Conservation (phyloP, 148 eudicot genomes). For the Vaccinium darrowii region DNA sequence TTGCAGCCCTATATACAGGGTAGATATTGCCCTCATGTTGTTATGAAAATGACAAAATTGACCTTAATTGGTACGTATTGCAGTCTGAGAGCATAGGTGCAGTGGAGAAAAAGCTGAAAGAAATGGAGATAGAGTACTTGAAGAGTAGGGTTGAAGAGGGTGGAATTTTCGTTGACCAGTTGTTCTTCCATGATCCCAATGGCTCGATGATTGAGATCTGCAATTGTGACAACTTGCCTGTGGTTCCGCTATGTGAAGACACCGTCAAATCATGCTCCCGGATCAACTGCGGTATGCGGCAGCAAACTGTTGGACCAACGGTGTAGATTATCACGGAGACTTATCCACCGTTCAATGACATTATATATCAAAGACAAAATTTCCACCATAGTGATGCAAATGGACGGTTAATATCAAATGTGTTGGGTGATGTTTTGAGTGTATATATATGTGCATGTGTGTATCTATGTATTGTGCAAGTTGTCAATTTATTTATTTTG, state of each 20-base stretch:
- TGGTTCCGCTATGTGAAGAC: conserved; percentile 28
- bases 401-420: not conserved
- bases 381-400: not conserved
- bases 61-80: no score
- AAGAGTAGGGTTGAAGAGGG: conserved; percentile 39
- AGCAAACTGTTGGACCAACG: not conserved
- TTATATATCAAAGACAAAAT: not conserved
- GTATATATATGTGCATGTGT: no score
- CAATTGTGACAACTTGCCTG: conserved; percentile 43
- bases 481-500: no score
- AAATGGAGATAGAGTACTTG: conserved; percentile 36
- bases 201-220: conserved; percentile 53
- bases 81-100: conserved; percentile 44
- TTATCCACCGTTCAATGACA: not conserved
- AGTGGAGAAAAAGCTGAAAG: conserved; percentile 34
- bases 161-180: conserved; percentile 41
- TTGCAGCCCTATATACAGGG: no score
- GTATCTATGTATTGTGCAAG: no score
- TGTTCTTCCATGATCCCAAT: conserved; percentile 57
- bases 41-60: no score
- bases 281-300: conserved; percentile 9
- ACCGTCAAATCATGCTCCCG: conserved; percentile 15
- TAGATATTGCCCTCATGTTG: no score
- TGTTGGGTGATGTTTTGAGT: not conserved
- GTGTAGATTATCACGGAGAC: no score